Evolutionary conservation across 345 rosid genomes (phyloP).

Genomic region (Erysimum cheiranthoides): DNA sequence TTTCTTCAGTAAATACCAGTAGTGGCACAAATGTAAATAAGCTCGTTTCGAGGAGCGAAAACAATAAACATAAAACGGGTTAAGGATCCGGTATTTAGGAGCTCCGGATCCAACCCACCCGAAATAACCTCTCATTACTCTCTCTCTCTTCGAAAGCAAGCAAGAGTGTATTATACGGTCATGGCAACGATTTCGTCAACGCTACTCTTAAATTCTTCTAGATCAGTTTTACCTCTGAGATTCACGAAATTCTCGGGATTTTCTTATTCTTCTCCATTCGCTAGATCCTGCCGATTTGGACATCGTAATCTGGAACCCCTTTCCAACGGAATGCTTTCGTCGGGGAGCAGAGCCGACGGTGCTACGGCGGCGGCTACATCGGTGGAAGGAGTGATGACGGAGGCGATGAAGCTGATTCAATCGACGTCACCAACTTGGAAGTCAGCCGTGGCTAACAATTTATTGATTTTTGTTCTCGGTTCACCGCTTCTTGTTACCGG

Average conservation of each 20-base stretch:
- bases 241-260: slow-evolving; percentile 24
- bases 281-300: slow-evolving; percentile 33
- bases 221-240: slow-evolving; percentile 30
- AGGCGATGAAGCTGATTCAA: slow-evolving; percentile 60
- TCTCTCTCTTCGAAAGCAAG: background rate
- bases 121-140: too few species aligned
- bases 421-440: slow-evolving; percentile 78
- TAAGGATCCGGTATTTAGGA: slow-evolving; percentile 30
- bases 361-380: slow-evolving; percentile 44
- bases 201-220: slow-evolving; percentile 41
- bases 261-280: slow-evolving; percentile 29
- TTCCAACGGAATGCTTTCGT: slow-evolving; percentile 46
- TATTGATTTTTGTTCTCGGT: slow-evolving; percentile 73
- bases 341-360: slow-evolving; percentile 41
- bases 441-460: slow-evolving; percentile 78
- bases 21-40: slow-evolving; percentile 30
- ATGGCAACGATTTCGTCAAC: slow-evolving; percentile 57
- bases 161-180: background rate
- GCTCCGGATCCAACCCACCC: slow-evolving; percentile 34
- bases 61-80: slow-evolving; percentile 18
- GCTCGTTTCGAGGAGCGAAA: background rate
- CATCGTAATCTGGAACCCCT: slow-evolving; percentile 3
- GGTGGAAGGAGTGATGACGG: slow-evolving; percentile 54
- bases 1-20: slow-evolving; percentile 33
- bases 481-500: slow-evolving; percentile 83